Conservation (phyloP, 1,139 yeast species). For the Blastobotrys petasosporus region DNA sequence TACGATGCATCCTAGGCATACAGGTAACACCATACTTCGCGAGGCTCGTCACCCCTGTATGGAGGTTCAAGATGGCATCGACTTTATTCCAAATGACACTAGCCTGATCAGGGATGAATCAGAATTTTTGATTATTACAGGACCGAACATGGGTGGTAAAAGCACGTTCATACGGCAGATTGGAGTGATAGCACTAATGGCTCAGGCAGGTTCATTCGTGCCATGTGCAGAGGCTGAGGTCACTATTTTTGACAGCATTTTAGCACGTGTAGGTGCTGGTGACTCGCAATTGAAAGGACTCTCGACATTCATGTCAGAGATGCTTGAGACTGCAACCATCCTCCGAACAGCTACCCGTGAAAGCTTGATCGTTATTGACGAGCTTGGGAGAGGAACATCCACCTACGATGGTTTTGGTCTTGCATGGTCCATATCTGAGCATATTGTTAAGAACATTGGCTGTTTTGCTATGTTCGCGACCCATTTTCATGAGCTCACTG, state of each 20-base stretch:
- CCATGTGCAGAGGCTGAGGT: conserved; percentile 73
- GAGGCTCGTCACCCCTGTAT: conserved; percentile 91
- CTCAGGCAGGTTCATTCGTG: conserved; percentile 88
- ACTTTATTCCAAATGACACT: conserved; percentile 84
- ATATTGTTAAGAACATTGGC: conserved; percentile 60
- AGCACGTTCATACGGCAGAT: conserved; percentile 90
- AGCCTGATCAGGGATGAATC: conserved; percentile 44
- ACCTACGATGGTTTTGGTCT: conserved; percentile 97
- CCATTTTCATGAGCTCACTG: conserved; percentile 92
- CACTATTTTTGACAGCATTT: conserved; percentile 80
- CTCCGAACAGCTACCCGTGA: conserved; percentile 78
- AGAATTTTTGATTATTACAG: conserved; percentile 81
- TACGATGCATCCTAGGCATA: conserved; percentile 46
- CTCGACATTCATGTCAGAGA: conserved; percentile 96
- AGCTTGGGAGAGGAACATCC: conserved; percentile 92
- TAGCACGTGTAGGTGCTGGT: conserved; percentile 98
- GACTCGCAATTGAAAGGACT: conserved; percentile 96
- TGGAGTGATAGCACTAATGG: conserved; percentile 84
- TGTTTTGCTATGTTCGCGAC: conserved; percentile 92
- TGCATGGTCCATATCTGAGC: conserved; percentile 94
- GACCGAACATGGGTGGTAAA: conserved; percentile 99
- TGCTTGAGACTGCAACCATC: conserved; percentile 93
- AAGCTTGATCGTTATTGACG: conserved; percentile 87
- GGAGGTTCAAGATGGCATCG: conserved; percentile 83
- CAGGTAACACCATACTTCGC: conserved; percentile 51